Evolutionary conservation across 495 filamentous ascomycete species (phyloP).

Genomic region (Platismatia glauca): DNA sequence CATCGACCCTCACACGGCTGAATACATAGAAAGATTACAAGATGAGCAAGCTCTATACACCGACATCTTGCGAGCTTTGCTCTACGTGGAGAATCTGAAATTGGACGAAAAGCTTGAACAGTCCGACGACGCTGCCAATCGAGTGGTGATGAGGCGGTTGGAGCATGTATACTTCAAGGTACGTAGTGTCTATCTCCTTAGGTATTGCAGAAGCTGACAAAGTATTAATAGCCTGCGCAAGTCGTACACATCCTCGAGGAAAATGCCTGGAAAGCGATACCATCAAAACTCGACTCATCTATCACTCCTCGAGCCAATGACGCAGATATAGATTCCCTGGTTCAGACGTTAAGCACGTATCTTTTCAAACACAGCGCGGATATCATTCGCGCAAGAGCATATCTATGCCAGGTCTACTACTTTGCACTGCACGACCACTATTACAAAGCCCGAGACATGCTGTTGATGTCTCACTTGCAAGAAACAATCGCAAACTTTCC

Average conservation of each 20-base stretch:
- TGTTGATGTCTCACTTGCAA: slow-evolving; percentile 99
- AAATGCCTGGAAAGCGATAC: slow-evolving; percentile 79
- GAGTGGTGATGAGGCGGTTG: slow-evolving; percentile 82
- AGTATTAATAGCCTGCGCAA: slow-evolving; percentile 57
- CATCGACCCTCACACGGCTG: slow-evolving; percentile 96
- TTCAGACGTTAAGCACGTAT: slow-evolving; percentile 86
- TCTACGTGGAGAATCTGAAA: slow-evolving; percentile 76
- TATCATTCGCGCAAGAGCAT: slow-evolving; percentile 89
- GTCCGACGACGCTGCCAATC: slow-evolving; percentile 76
- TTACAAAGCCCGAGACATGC: slow-evolving; percentile 94
- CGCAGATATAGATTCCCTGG: slow-evolving; percentile 59
- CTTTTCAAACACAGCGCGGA: slow-evolving; percentile 89
- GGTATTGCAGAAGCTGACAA: slow-evolving; percentile 25
- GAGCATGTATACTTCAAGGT: slow-evolving; percentile 99
- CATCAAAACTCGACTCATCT: slow-evolving; percentile 58
- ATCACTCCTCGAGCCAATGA: slow-evolving; percentile 64
- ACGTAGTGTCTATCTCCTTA: slow-evolving; percentile 19
- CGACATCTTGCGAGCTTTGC: slow-evolving; percentile 71
- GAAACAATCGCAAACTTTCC: slow-evolving; percentile 94
- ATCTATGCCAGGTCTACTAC: slow-evolving; percentile 98
- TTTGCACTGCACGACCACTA: slow-evolving; percentile 93
- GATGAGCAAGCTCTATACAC: slow-evolving; percentile 91
- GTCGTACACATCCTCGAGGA: slow-evolving; percentile 90
- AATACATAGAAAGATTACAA: slow-evolving; percentile 90
- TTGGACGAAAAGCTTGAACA: slow-evolving; percentile 62